Percentiles rank a stretch among this genome's conserved stretches.
phyloP scores from a whole-genome alignment of 257 asterid genomes.

The Mitragyna speciosa region DNA sequence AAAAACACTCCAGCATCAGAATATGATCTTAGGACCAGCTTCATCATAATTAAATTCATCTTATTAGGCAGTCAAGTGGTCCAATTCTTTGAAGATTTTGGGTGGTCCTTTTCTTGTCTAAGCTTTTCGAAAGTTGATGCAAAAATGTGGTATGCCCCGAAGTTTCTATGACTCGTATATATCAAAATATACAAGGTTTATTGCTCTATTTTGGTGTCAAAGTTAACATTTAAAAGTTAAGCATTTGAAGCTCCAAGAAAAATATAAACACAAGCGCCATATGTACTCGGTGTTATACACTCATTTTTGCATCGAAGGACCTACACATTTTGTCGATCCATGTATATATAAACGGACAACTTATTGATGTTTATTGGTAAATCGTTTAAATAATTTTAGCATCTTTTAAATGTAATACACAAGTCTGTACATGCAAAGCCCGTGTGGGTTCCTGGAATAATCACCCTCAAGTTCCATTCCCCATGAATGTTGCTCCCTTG shows the following conservation, averaged over 20 bases:
- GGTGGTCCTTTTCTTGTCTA: background rate
- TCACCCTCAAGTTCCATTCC: slow-evolving; percentile 28
- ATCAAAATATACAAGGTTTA: too few relatives aligned
- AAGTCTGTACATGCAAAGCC: background rate
- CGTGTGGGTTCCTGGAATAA: slow-evolving; percentile 29
- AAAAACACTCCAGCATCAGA: slow-evolving; percentile 11
- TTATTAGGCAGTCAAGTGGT: background rate
- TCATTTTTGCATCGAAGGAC: too few relatives aligned
- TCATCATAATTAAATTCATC: background rate
- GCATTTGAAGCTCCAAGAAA: too few relatives aligned
- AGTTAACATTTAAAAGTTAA: too few relatives aligned
- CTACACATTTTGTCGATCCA: slow-evolving; percentile 33
- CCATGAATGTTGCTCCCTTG: slow-evolving; percentile 47
- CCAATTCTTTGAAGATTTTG: background rate
- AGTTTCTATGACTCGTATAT: too few relatives aligned
- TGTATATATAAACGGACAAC: background rate
- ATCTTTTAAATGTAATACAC: background rate
- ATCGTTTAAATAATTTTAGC: too few relatives aligned
- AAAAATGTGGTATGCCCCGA: too few relatives aligned
- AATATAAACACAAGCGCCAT: too few relatives aligned
- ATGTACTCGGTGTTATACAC: too few relatives aligned
- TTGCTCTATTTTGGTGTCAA: too few relatives aligned
- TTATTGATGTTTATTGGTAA: background rate
- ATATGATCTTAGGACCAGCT: slow-evolving; percentile 23
- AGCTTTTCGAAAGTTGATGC: too few relatives aligned